Base-by-base conservation (phyloP, 495 filamentous ascomycete genomes). In the Podospora didyma region DNA sequence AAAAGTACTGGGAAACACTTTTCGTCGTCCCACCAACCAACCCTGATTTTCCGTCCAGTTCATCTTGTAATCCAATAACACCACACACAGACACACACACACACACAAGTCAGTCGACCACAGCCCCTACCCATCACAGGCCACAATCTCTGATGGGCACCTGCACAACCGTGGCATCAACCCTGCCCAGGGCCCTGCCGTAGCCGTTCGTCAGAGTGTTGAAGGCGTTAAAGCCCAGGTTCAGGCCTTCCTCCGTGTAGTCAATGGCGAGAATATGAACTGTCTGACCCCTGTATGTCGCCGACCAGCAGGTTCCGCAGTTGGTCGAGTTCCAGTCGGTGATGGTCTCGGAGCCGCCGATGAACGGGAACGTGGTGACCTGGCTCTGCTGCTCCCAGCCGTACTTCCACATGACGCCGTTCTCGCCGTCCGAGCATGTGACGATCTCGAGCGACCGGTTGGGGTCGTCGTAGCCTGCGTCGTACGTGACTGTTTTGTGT, bases 231-330 rank as follows among this genome's bases (percentile, higher is more conserved):
- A 84, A 67, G 3, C 77, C 85, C 49, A 92, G 78, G 68, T 88
- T 87, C 74, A 88, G 83, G 2, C 85, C 86, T 20, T 56, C 19
- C 0, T 59, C 73, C 10, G 82, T 76, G 51, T 83, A 73, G 71
- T 93, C 89, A 56, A 93, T 75, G 22, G 82, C 89, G 11, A 83
- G 73, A 9, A 93, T 70, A 62, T 84, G 78, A 72, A 93, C 79
- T 19, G 76, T 84, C 53, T 75, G 71, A 61, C 80, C 77, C 21
- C 75, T 68, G 68, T 81, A 93, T 14, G 74, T 77, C 46, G 89
- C 69, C 46, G 70, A 51, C 73, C 84, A 92, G 78, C 89, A 92
- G 10, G 80, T 81, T 53, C 89, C 88, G 72, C 89, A 93, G 49
- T 61, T 67, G 6, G 73, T 51, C 12, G 74, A 77, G 68, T 79